A percentile compares a stretch with the other conserved stretches of the same genome.
phyloP scores from a whole-genome alignment of 306 rosid species.

The Oemleria cerasiformis region DNA sequence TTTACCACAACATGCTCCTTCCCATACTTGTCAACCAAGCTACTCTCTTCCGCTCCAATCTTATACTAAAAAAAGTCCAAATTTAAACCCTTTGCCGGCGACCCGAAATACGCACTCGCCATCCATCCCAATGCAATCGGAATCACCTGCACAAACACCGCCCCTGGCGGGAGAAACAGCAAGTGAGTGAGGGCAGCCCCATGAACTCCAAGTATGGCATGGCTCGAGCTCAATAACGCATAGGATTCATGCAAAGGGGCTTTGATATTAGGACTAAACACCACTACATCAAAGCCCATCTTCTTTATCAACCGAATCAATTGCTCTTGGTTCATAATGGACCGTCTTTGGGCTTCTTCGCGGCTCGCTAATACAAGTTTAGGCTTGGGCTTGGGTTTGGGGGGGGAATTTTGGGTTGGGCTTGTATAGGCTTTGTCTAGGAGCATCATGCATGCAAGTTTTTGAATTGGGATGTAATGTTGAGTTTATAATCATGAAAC shows the following conservation, averaged over 20 bases:
- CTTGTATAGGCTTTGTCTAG: conserved; percentile 17
- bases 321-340: conserved; percentile 25
- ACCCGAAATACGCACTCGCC: conserved; percentile 24
- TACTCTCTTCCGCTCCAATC: conserved; percentile 38
- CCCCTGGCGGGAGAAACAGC: conserved; percentile 32
- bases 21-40: conserved; percentile 32
- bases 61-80: conserved; percentile 38
- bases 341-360: conserved; percentile 17
- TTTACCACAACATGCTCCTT: conserved; percentile 21
- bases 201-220: conserved; percentile 44
- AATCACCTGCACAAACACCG: conserved; percentile 41
- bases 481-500: conserved; percentile 31
- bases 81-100: conserved; percentile 20
- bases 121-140: conserved; percentile 41
- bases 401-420: neutral
- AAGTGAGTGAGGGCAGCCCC: conserved; percentile 44
- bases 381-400: conserved; percentile 5
- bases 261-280: conserved; percentile 25
- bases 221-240: conserved; percentile 35
- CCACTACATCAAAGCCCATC: conserved; percentile 35
- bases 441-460: conserved; percentile 27
- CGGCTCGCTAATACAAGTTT: conserved; percentile 26
- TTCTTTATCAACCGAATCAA: conserved; percentile 7
- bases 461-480: conserved; percentile 31
- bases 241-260: conserved; percentile 27